These are phyloP conservation scores for Sanghuangporus weigelae DNA, from an alignment of 1,284 basidiomycete genomes.

Conservation along the genomic window DNA sequence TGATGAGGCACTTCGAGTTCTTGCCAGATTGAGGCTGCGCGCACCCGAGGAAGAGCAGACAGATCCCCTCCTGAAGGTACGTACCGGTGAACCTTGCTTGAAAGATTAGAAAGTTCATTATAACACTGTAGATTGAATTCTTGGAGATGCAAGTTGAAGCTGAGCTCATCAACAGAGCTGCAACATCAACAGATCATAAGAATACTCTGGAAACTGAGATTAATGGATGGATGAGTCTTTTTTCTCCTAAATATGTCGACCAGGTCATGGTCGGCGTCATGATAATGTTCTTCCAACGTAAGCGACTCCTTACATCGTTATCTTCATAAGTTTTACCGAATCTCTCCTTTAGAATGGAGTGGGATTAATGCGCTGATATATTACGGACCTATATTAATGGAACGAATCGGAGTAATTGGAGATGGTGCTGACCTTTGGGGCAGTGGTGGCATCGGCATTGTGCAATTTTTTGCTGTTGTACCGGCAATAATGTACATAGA, in stretches of 20 bases:
- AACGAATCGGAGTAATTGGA: slow-evolving; percentile 52
- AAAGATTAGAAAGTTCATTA: neutral
- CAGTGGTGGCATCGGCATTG: slow-evolving; percentile 74
- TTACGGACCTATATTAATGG: slow-evolving; percentile 72
- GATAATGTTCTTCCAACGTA: slow-evolving; percentile 79
- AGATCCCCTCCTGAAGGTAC: slow-evolving; percentile 54
- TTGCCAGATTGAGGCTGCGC: slow-evolving; percentile 49
- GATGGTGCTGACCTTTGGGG: slow-evolving; percentile 55
- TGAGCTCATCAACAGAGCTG: slow-evolving; percentile 38
- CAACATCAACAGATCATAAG: slow-evolving; percentile 23
- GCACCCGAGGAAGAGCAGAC: slow-evolving; percentile 31
- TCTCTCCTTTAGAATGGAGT: slow-evolving; percentile 58
- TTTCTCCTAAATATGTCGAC: slow-evolving; percentile 44
- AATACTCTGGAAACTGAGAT: slow-evolving; percentile 33
- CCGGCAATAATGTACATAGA: slow-evolving; percentile 73
- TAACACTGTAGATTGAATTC: slow-evolving; percentile 51
- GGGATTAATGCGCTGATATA: slow-evolving; percentile 80
- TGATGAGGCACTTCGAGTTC: slow-evolving; percentile 45
- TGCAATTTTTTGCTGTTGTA: slow-evolving; percentile 70
- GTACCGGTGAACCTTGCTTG: slow-evolving; percentile 16
- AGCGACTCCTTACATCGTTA: slow-evolving; percentile 24
- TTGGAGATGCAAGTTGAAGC: slow-evolving; percentile 69
- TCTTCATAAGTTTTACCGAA: neutral
- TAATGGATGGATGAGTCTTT: slow-evolving; percentile 49
- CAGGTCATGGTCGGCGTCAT: slow-evolving; percentile 63